These are phyloP conservation scores for Lasiodiplodia citricola DNA, from an alignment of 2,329 filamentous ascomycete genomes.

Conservation along the genomic window DNA sequence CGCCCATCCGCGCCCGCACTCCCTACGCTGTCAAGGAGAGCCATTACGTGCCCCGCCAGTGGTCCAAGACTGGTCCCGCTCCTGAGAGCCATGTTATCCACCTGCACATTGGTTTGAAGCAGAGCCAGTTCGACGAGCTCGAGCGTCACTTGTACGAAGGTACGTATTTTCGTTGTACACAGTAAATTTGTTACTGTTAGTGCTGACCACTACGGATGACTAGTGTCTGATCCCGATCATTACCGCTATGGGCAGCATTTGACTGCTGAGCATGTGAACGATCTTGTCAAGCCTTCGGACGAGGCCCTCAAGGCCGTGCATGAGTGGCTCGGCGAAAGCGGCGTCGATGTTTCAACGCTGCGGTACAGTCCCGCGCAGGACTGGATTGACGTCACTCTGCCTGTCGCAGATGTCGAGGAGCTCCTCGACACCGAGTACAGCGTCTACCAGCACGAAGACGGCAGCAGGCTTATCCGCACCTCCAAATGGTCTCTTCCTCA, in stretches of 20 bases:
- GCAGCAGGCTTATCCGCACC: slow-evolving; percentile 48
- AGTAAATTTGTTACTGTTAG: neutral
- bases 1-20: slow-evolving; percentile 42
- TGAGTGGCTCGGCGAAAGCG: slow-evolving; percentile 57
- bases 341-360: slow-evolving; percentile 43
- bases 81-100: slow-evolving; percentile 54
- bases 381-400: slow-evolving; percentile 58
- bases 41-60: slow-evolving; percentile 58
- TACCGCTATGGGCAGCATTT: slow-evolving; percentile 58
- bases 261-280: slow-evolving; percentile 52
- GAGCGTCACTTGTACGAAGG: slow-evolving; percentile 57
- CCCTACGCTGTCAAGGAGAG: slow-evolving; percentile 62
- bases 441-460: slow-evolving; percentile 48
- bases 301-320: slow-evolving; percentile 54
- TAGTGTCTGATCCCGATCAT: slow-evolving; percentile 58
- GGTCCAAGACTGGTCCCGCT: slow-evolving; percentile 55
- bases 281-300: slow-evolving; percentile 55
- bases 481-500: slow-evolving; percentile 49
- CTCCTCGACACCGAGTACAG: slow-evolving; percentile 51
- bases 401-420: slow-evolving; percentile 53
- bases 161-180: slow-evolving; percentile 29
- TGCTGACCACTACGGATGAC: neutral
- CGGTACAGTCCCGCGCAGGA: slow-evolving; percentile 56
- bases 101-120: slow-evolving; percentile 60
- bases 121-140: slow-evolving; percentile 56